Conservation (phyloP, 208 protist species). For the Acanthamoeba divionensis region DNA sequence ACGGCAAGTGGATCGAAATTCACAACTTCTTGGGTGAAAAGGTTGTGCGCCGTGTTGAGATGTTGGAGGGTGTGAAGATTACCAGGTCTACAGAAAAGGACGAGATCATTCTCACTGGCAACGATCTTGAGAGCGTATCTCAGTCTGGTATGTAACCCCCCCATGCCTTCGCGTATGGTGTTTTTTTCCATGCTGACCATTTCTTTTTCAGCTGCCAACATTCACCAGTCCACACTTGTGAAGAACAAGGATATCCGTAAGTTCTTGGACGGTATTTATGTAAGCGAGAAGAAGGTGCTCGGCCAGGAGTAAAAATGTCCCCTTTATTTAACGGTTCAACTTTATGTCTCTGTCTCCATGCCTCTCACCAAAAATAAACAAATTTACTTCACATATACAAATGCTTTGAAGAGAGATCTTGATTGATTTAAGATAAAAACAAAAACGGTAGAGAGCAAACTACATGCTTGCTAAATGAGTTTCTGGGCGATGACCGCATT, state of each 20-base stretch:
- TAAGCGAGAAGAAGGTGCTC: constrained; percentile 91
- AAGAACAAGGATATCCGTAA: constrained; percentile 99
- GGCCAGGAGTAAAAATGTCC: constrained; percentile 43
- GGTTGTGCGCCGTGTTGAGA: constrained; percentile 87
- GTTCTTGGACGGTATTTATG: constrained; percentile 99
- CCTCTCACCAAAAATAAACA: no score
- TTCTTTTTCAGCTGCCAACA: constrained; percentile 83
- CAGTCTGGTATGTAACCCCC: constrained; percentile 63
- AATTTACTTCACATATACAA: no score
- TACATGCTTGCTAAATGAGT: not conserved
- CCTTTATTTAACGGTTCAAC: no score
- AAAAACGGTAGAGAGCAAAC: no score
- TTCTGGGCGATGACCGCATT: not conserved
- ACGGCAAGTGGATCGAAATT: constrained; percentile 94
- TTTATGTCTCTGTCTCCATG: no score
- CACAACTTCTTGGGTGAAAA: constrained; percentile 99
- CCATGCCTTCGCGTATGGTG: not conserved
- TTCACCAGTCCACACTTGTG: constrained; percentile 93
- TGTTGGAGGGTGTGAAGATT: constrained; percentile 89
- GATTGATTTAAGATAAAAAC: no score
- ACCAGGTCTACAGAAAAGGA: constrained; percentile 93
- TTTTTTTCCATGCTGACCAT: constrained; percentile 45
- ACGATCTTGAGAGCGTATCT: constrained; percentile 79
- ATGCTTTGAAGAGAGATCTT: no score
- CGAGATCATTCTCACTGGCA: constrained; percentile 95